Percentiles rank a stretch among this genome's conserved stretches.
Evolutionary conservation across 805 yeast species (phyloP).

Genomic region (Monosporozyma servazzii): DNA sequence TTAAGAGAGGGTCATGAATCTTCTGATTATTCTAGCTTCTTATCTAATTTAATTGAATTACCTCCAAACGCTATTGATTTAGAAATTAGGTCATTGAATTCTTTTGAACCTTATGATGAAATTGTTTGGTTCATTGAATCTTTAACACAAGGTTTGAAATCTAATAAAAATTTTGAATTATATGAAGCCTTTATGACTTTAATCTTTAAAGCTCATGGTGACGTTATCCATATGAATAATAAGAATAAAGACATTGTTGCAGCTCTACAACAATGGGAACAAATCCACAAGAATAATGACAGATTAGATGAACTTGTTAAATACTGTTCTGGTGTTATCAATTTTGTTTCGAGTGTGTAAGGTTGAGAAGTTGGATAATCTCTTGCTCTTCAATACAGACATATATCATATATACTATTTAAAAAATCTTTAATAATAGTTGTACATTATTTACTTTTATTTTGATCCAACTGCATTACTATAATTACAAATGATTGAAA

Average conservation of each 20-base stretch:
- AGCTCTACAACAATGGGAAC: conserved; percentile 44
- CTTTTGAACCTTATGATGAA: conserved; percentile 60
- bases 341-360: conserved; percentile 37
- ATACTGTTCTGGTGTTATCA: conserved; percentile 73
- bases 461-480: background rate
- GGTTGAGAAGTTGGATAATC: background rate
- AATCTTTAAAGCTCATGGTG: conserved; percentile 74
- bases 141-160: conserved; percentile 45
- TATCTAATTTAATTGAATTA: conserved; percentile 44
- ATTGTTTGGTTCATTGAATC: conserved; percentile 59
- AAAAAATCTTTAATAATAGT: background rate
- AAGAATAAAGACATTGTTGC: conserved; percentile 33
- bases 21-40: conserved; percentile 40
- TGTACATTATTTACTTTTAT: background rate
- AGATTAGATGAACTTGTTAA: conserved; percentile 60
- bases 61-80: conserved; percentile 76
- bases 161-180: conserved; percentile 61
- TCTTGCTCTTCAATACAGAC: background rate
- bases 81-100: conserved; percentile 72
- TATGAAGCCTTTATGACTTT: conserved; percentile 72
- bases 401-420: background rate
- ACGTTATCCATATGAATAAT: conserved; percentile 44
- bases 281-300: conserved; percentile 35
- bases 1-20: conserved; percentile 44
- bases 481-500: background rate